Evolutionary conservation across 2,329 filamentous ascomycete genomes (phyloP), one percentile per base, ranked within the genome.

Genomic region (Leptographium wingfieldii): DNA sequence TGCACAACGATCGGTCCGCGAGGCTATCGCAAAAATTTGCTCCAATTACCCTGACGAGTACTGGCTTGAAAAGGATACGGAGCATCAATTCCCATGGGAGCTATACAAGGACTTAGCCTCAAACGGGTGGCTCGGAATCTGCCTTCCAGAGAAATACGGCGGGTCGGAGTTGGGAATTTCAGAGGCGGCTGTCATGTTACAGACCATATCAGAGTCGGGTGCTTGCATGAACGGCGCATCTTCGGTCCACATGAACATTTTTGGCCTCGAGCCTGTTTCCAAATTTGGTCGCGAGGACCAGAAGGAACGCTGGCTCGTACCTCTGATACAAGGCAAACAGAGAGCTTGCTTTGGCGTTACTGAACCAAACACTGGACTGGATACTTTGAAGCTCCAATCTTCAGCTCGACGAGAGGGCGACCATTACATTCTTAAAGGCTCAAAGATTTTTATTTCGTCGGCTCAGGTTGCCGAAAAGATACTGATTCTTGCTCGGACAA

Each of bases 391-490:
- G 49, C 74, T 95, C 2, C 78, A 77, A 48, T 92, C 88, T 0
- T 72, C 73, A 9, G 88, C 89, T 0, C 78, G 78, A 65, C 68
- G 70, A 51, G 59, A 63, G 5, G 80, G 83, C 25, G 31, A 43
- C 40, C 78, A 75, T 3, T 95, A 91, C 69, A 75, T 73, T 0
- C 77, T 95, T 6, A 82, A 81, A 0, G 89, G 89, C 0, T 87
- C 92, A 69, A 95, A 95, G 73, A 92, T 92, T 58, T 95, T 89
- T 89, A 94, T 94, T 57, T 89, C 88, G 0, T 91, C 84, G 59
- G 90, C 89, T 0, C 88, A 95, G 69, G 86, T 92, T 0, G 88
- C 90, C 0, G 79, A 80, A 3, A 89, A 90, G 67, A 94, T 95
- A 88, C 84, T 94, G 3, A 76, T 95, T 0, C 79, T 95, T 0